Evolutionary conservation across 2,329 filamentous ascomycete genomes (phyloP).

Genomic region (Colletotrichum orbiculare): DNA sequence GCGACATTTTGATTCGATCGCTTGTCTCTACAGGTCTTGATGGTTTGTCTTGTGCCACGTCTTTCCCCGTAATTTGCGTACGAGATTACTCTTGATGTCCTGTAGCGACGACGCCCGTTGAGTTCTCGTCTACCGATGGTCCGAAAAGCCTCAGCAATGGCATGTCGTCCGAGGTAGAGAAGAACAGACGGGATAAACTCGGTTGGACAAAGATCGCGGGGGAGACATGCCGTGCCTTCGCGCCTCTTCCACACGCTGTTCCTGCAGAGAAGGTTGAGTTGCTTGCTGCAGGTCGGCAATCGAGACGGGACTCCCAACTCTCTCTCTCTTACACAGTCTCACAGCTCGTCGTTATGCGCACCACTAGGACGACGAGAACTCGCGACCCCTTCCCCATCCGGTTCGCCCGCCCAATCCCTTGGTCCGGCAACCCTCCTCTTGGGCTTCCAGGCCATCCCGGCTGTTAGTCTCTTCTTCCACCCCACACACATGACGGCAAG

Average conservation of each 20-base stretch:
- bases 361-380: conserved; percentile 7
- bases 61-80: too few species aligned
- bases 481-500: conserved; percentile 1
- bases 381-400: conserved; percentile 5
- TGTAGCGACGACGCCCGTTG: too few species aligned
- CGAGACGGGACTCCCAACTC: conserved; percentile 3
- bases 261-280: conserved; percentile 7
- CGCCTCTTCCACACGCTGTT: background rate
- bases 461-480: too few species aligned
- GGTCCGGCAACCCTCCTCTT: background rate
- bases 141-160: too few species aligned
- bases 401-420: background rate
- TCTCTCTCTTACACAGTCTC: background rate
- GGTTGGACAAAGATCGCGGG: background rate
- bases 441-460: background rate
- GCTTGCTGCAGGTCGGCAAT: conserved; percentile 24
- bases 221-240: background rate
- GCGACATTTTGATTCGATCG: conserved; percentile 9
- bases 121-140: too few species aligned
- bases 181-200: too few species aligned
- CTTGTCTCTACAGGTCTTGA: background rate
- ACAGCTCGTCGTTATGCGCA: conserved; percentile 2
- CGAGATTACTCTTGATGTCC: too few species aligned
- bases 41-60: too few species aligned
- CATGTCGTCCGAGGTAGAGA: too few species aligned